phyloP scores from a whole-genome alignment of 345 rosid species.

The Luvunga scandens region DNA sequence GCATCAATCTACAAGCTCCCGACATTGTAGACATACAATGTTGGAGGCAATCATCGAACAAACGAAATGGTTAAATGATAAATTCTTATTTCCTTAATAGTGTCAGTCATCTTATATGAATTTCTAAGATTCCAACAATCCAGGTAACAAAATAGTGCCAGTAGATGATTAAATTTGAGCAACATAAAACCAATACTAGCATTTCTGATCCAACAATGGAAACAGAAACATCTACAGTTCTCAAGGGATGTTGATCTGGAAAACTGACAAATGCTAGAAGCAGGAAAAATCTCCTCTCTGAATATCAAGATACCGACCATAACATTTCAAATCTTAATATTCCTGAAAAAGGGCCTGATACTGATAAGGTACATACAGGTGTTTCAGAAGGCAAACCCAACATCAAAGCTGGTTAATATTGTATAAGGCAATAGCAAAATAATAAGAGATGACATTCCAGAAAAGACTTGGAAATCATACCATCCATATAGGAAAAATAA shows the following conservation, averaged over 20 bases:
- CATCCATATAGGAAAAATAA: not conserved
- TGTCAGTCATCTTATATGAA: not conserved
- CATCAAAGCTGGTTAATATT: not conserved
- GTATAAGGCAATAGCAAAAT: not conserved
- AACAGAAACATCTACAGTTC: not conserved
- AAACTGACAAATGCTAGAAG: not conserved
- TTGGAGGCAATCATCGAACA: not conserved
- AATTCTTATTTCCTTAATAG: not conserved
- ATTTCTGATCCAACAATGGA: not conserved
- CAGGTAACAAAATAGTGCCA: not conserved
- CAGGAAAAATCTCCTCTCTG: not conserved
- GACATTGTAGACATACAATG: not conserved
- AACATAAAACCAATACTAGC: not conserved
- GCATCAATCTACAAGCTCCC: not conserved
- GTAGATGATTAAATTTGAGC: not conserved
- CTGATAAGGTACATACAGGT: not conserved
- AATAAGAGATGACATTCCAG: not conserved
- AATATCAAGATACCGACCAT: not conserved
- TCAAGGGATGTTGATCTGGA: not conserved
- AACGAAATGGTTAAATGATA: not conserved
- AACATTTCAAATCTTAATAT: conserved; percentile 4
- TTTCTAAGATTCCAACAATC: not conserved
- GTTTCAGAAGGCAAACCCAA: not conserved
- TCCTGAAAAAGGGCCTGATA: not conserved
- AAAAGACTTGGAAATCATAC: conserved; percentile 8